A percentile compares a stretch with the other conserved stretches of the same genome.
Conservation (phyloP, 371 early-diverging fungal genomes). For the Actinomortierella wolfii region DNA sequence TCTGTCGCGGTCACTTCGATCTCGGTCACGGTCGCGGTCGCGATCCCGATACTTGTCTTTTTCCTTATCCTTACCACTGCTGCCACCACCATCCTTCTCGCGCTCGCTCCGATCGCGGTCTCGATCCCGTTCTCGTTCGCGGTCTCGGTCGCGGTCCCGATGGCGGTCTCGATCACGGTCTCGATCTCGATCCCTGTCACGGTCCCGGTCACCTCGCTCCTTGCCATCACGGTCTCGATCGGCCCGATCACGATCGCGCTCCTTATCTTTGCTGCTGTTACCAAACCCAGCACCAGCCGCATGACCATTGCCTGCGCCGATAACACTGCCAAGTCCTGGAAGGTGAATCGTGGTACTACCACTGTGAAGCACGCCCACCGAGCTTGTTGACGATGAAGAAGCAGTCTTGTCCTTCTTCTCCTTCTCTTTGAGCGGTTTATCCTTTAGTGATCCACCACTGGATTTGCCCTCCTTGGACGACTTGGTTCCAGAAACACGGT, state of each 20-base stretch:
- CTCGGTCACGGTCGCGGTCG: slow-evolving; percentile 16
- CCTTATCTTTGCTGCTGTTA: slow-evolving; percentile 6
- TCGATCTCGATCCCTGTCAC: slow-evolving; percentile 18
- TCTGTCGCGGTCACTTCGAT: slow-evolving; percentile 16
- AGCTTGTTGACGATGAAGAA: slow-evolving; percentile 1
- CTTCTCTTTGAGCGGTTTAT: slow-evolving; percentile 7
- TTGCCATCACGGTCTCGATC: slow-evolving; percentile 17
- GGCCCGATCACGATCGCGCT: slow-evolving; percentile 9
- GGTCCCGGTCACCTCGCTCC: slow-evolving; percentile 13
- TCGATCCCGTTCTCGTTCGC: slow-evolving; percentile 17
- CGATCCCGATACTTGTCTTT: slow-evolving; percentile 16
- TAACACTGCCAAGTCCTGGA: slow-evolving; percentile 7
- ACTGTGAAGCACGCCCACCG: neutral
- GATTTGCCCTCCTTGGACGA: slow-evolving; percentile 2
- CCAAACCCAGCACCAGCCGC: neutral
- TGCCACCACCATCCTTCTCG: slow-evolving; percentile 9
- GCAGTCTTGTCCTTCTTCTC: slow-evolving; percentile 21
- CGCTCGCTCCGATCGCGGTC: slow-evolving; percentile 24
- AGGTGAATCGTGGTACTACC: slow-evolving; percentile 23
- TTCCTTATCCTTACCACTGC: slow-evolving; percentile 8
- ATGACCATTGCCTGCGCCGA: neutral
- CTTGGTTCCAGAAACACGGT: slow-evolving; percentile 3
- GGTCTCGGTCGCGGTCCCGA: slow-evolving; percentile 15
- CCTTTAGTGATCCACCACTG: slow-evolving; percentile 2
- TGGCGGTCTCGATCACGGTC: slow-evolving; percentile 19